Evolutionary conservation across 2,329 filamentous ascomycete genomes (phyloP).

Genomic region (Xylariaceae sp.): DNA sequence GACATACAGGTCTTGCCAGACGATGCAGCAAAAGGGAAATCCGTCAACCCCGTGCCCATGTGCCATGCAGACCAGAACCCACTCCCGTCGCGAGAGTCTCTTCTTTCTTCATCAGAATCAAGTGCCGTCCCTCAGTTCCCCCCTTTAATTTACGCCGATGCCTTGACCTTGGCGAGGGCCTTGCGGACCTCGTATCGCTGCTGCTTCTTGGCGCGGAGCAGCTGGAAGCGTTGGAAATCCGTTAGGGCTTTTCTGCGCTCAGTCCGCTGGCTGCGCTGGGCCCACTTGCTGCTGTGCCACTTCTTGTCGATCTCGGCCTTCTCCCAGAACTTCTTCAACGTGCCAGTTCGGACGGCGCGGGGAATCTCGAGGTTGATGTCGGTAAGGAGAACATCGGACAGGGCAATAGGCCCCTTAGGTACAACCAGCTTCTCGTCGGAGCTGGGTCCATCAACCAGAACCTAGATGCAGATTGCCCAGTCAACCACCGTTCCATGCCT

Average conservation of each 20-base stretch:
- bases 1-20: conserved; percentile 62
- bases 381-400: conserved; percentile 83
- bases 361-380: conserved; percentile 83
- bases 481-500: conserved; percentile 28
- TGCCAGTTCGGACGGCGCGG: conserved; percentile 75
- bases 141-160: conserved; percentile 59
- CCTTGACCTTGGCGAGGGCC: conserved; percentile 89
- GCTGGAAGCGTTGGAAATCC: conserved; percentile 99
- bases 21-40: conserved; percentile 45
- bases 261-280: conserved; percentile 85
- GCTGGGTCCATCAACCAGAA: conserved; percentile 92
- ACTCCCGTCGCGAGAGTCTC: conserved; percentile 37
- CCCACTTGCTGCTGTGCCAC: conserved; percentile 88
- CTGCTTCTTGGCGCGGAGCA: conserved; percentile 99
- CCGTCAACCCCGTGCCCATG: conserved; percentile 56
- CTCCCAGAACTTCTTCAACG: conserved; percentile 86
- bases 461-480: conserved; percentile 51
- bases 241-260: conserved; percentile 85
- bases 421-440: conserved; percentile 74
- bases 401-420: conserved; percentile 79
- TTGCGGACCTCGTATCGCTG: conserved; percentile 97
- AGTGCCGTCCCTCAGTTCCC: conserved; percentile 17
- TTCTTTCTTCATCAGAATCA: conserved; percentile 25
- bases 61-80: conserved; percentile 24
- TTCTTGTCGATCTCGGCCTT: conserved; percentile 86